These are phyloP conservation scores for Ogataea allantospora DNA, from an alignment of 805 yeast species.

Conservation along the genomic window DNA sequence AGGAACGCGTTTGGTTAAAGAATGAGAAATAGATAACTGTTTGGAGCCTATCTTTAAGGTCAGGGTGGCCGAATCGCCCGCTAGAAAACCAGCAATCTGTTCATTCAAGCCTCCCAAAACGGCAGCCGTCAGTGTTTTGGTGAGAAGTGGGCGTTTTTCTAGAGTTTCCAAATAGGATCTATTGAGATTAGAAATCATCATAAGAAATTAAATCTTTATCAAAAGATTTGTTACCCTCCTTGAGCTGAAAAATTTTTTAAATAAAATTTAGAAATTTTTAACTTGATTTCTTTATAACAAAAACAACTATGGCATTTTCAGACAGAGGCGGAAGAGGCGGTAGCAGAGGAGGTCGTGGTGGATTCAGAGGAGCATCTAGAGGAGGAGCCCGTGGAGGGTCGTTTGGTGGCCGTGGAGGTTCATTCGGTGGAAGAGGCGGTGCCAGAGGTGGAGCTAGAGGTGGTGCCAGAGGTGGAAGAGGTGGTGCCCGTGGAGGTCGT, in stretches of 20 bases:
- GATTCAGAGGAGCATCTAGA: conserved; percentile 29
- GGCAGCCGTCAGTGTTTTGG: conserved; percentile 59
- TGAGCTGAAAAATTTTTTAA: conserved; percentile 12
- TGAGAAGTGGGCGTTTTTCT: conserved; percentile 50
- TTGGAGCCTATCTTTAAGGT: conserved; percentile 17
- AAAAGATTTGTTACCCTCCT: conserved; percentile 11
- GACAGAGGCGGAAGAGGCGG: conserved; percentile 51
- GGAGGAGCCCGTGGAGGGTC: conserved; percentile 47
- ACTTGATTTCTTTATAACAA: conserved; percentile 15
- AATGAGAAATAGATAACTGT: conserved; percentile 36
- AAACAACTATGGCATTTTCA: conserved; percentile 54
- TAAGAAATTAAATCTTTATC: conserved; percentile 1
- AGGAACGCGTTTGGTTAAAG: conserved; percentile 44
- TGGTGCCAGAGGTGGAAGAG: conserved; percentile 53
- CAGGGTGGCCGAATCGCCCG: conserved; percentile 42
- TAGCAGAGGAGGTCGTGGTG: conserved; percentile 43
- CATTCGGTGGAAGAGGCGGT: conserved; percentile 39
- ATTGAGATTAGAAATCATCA: conserved; percentile 12
- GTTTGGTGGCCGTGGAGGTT: conserved; percentile 47
- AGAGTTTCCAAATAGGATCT: conserved; percentile 38
- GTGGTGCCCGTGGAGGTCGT: conserved; percentile 60
- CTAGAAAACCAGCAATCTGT: conserved; percentile 48
- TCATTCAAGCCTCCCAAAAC: conserved; percentile 57
- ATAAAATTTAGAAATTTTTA: conserved; percentile 8
- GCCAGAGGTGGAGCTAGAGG: conserved; percentile 55